Evolutionary conservation across 306 rosid genomes (phyloP).

Genomic region (Heteromeles arbutifolia): DNA sequence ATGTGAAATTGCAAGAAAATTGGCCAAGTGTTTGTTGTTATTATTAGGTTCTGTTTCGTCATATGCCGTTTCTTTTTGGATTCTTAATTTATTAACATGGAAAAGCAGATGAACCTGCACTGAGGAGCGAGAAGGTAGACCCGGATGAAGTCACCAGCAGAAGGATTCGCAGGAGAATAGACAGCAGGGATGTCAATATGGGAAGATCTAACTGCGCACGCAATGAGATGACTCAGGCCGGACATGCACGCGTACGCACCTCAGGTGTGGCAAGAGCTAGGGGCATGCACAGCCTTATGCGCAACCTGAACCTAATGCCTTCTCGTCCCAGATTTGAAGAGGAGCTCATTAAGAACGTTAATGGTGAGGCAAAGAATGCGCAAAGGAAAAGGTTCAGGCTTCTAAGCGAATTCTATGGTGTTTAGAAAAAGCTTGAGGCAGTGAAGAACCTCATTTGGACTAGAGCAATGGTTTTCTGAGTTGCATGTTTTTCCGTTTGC

Average conservation of each 20-base stretch:
- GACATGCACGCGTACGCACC: background rate
- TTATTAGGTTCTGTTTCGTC: background rate
- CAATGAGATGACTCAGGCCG: background rate
- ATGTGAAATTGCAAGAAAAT: background rate
- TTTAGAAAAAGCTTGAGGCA: background rate
- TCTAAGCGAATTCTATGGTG: background rate
- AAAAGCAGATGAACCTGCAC: constrained; percentile 2
- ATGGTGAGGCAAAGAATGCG: background rate
- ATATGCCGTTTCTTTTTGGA: background rate
- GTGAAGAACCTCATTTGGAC: background rate
- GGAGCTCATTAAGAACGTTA: background rate
- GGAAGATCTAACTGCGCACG: background rate
- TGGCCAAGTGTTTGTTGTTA: background rate
- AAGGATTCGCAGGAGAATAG: background rate
- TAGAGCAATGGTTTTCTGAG: background rate
- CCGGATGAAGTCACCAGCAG: background rate
- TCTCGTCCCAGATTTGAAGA: background rate
- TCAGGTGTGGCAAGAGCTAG: background rate
- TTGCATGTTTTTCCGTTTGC: background rate
- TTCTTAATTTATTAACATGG: background rate
- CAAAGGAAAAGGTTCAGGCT: background rate
- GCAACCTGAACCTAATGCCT: background rate
- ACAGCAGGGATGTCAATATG: background rate
- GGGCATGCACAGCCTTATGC: background rate
- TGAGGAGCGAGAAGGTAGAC: background rate